Base-by-base conservation (phyloP, 2,329 filamentous ascomycete genomes). In the Salinomyces thailandicus region DNA sequence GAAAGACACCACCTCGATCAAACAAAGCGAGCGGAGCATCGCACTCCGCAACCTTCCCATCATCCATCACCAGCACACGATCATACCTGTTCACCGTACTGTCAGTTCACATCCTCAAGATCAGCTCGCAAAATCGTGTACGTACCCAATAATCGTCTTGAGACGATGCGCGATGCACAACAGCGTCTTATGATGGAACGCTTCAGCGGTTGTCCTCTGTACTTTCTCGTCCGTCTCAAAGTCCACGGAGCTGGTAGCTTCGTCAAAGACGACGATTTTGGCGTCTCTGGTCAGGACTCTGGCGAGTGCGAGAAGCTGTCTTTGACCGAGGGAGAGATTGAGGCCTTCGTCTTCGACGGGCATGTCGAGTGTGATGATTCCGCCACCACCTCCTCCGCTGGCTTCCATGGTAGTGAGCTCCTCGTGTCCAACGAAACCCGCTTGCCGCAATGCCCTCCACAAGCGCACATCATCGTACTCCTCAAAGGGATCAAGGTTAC, bases 211-310 rank as follows among this genome's bases (percentile, higher is more conserved):
- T 9, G 85, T 89, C 36, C 68, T 66, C 60, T 94, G 86, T 54
- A 94, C 93, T 70, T 86, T 87, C 61, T 83, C 78, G 56, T 95
- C 87, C 3, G 86, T 94, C 57, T 93, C 86, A 69, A 79, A 83
- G 61, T 82, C 83, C 31, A 69, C 75, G n/a, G 74, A 80, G 46
- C 69, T 95, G 20, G 78, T 95, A 39, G 72, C 72, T 45, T 73
- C 67, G 47, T 80, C 84, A 2, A 77, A 85, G 43, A 81, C 81
- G 16, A 75, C 75, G 15, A 85, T 94, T 62, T 93, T 94, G 51
- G 81, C 93, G 55, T 73, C 94, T 17, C 68, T 94, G 30, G 75
- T 76, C 47, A 93, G 86, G 59, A 86, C 87, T 1, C 87, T 77
- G 0, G 85, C 85, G 2, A 95, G 70, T 1, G 86, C 86, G 82